These are phyloP conservation scores for Macrophomina phaseolina DNA, from an alignment of 2,329 filamentous ascomycete genomes.

Conservation along the genomic window DNA sequence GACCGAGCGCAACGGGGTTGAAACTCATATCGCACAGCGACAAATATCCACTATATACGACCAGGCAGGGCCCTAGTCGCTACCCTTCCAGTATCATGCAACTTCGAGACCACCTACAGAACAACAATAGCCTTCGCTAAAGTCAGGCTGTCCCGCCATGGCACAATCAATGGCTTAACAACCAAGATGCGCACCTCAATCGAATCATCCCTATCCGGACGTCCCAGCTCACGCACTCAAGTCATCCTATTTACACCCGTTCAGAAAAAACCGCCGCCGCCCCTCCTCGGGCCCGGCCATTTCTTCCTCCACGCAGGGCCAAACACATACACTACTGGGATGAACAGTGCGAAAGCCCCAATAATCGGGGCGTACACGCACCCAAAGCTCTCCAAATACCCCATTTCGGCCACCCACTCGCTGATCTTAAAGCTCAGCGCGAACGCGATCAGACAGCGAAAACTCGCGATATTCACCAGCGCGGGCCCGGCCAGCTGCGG, in stretches of 20 bases:
- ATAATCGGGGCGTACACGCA: conserved; percentile 38
- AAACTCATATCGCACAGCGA: too few species aligned
- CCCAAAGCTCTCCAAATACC: conserved; percentile 35
- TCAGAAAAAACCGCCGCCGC: neutral
- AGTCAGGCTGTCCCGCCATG: too few species aligned
- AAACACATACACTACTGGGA: conserved; percentile 36
- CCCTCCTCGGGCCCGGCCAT: conserved; percentile 15
- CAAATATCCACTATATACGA: too few species aligned
- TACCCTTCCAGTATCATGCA: too few species aligned
- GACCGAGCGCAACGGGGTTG: too few species aligned
- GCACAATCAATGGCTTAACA: too few species aligned
- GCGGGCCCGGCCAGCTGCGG: conserved; percentile 39
- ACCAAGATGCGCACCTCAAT: neutral
- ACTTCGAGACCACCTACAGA: too few species aligned
- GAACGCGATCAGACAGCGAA: conserved; percentile 39
- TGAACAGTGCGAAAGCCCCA: conserved; percentile 32
- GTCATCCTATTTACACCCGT: neutral
- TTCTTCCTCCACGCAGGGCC: conserved; percentile 22
- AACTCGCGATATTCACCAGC: conserved; percentile 40
- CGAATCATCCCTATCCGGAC: neutral
- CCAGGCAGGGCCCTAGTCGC: too few species aligned
- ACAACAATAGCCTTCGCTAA: too few species aligned
- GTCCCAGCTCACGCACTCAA: neutral
- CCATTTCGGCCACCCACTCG: conserved; percentile 36
- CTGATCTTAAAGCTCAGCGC: conserved; percentile 35